Evolutionary conservation across 148 eudicot species (phyloP).

Genomic region (Vaccinium macrocarpon): DNA sequence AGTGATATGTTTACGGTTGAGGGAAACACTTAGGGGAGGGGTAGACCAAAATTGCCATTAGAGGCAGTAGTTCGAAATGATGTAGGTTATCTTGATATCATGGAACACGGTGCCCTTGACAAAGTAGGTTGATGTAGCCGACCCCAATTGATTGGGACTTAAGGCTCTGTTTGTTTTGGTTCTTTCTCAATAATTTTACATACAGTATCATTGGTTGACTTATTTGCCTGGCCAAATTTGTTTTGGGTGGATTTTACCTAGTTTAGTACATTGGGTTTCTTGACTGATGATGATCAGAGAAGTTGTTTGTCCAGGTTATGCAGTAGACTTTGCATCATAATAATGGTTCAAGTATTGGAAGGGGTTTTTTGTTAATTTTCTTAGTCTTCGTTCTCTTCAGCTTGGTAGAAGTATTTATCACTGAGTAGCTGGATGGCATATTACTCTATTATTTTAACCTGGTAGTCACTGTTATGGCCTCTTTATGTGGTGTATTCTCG

Average conservation of each 20-base stretch:
- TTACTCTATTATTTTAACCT: not conserved
- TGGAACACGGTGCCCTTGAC: not conserved
- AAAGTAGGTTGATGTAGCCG: not conserved
- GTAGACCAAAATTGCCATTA: not conserved
- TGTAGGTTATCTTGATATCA: not conserved
- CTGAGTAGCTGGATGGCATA: not conserved
- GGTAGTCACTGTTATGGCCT: not conserved
- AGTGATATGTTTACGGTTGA: not conserved
- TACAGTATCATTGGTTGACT: not conserved
- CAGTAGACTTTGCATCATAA: conserved; percentile 11
- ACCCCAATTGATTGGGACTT: not conserved
- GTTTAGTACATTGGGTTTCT: conserved; percentile 2
- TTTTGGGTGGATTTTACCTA: conserved; percentile 10
- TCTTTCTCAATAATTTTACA: not conserved
- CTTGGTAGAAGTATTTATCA: not conserved
- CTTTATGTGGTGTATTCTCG: not conserved
- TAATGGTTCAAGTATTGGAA: not conserved
- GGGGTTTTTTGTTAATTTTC: not conserved
- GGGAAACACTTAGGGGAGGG: not conserved
- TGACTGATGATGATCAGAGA: not conserved
- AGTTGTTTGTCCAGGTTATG: not conserved
- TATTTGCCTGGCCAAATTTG: not conserved
- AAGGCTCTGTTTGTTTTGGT: not conserved
- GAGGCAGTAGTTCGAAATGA: not conserved
- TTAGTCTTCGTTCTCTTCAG: not conserved